A percentile compares a stretch with the other conserved stretches of the same genome.
Evolutionary conservation across 805 yeast genomes (phyloP).

Genomic region (Priceomyces castillae): DNA sequence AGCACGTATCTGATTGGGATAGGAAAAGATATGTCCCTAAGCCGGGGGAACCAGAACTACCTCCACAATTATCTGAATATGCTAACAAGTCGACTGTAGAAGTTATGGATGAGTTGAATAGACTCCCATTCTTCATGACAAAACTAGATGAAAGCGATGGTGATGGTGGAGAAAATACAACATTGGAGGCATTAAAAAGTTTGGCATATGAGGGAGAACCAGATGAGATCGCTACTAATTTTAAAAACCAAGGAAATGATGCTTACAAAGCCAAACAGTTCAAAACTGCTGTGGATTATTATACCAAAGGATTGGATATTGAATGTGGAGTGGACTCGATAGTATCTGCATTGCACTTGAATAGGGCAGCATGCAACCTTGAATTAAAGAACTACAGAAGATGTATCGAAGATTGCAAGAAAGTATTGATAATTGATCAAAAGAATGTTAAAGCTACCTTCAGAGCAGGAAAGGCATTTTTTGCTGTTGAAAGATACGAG

Average conservation of each 20-base stretch:
- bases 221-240: constrained; percentile 83
- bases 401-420: constrained; percentile 82
- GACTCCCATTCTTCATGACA: constrained; percentile 93
- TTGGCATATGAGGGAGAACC: constrained; percentile 96
- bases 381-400: constrained; percentile 81
- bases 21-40: constrained; percentile 38
- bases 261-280: constrained; percentile 69
- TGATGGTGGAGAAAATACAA: constrained; percentile 68
- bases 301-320: constrained; percentile 76
- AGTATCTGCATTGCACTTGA: constrained; percentile 63
- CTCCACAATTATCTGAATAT: constrained; percentile 74
- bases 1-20: constrained; percentile 41
- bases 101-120: constrained; percentile 71
- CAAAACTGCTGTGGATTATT: constrained; percentile 72
- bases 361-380: constrained; percentile 89
- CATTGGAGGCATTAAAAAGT: constrained; percentile 85
- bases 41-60: constrained; percentile 68
- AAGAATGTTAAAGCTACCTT: constrained; percentile 79
- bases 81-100: constrained; percentile 70
- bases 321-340: constrained; percentile 55
- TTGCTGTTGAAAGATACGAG: constrained; percentile 60
- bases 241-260: constrained; percentile 92
- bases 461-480: constrained; percentile 80
- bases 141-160: constrained; percentile 74
- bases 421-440: constrained; percentile 63